A percentile compares a stretch with the other conserved stretches of the same genome.
These are phyloP conservation scores for Aphanocladium album DNA, from an alignment of 2,329 filamentous ascomycete genomes.

Conservation along the genomic window DNA sequence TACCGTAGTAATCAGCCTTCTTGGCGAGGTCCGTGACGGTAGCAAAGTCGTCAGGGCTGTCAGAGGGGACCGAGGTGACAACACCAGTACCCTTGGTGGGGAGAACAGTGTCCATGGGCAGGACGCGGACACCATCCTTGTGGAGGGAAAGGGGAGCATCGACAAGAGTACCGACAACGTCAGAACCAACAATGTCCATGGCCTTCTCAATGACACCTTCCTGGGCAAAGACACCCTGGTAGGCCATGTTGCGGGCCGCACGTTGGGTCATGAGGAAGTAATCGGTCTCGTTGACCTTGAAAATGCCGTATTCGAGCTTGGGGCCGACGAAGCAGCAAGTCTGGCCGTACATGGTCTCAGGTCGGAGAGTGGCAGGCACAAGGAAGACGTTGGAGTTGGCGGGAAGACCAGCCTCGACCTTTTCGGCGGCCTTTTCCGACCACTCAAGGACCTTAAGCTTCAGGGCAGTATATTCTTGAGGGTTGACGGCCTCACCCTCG, in stretches of 20 bases:
- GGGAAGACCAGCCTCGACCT: conserved; percentile 73
- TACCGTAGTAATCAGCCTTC: conserved; percentile 94
- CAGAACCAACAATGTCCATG: conserved; percentile 68
- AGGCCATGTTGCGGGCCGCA: conserved; percentile 93
- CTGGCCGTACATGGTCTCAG: conserved; percentile 99
- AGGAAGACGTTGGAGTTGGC: conserved; percentile 77
- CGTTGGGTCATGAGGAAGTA: conserved; percentile 81
- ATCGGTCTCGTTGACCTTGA: conserved; percentile 70
- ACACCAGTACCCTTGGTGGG: conserved; percentile 94
- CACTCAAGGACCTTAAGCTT: conserved; percentile 91
- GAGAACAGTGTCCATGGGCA: conserved; percentile 93
- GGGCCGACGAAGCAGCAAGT: conserved; percentile 94
- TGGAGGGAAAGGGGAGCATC: conserved; percentile 85
- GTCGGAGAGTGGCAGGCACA: conserved; percentile 83
- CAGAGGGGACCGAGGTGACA: conserved; percentile 91
- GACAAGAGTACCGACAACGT: conserved; percentile 82
- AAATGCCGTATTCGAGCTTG: conserved; percentile 83
- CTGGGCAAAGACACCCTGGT: conserved; percentile 77
- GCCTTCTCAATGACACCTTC: conserved; percentile 73
- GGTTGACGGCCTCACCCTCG: conserved; percentile 50
- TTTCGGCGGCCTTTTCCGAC: conserved; percentile 68
- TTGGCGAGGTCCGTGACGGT: conserved; percentile 84
- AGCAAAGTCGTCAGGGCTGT: conserved; percentile 89
- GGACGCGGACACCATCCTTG: conserved; percentile 74
- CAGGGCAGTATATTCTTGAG: conserved; percentile 88